phyloP scores from a whole-genome alignment of 805 yeast genomes.

The Zygoascus biomembranicola region DNA sequence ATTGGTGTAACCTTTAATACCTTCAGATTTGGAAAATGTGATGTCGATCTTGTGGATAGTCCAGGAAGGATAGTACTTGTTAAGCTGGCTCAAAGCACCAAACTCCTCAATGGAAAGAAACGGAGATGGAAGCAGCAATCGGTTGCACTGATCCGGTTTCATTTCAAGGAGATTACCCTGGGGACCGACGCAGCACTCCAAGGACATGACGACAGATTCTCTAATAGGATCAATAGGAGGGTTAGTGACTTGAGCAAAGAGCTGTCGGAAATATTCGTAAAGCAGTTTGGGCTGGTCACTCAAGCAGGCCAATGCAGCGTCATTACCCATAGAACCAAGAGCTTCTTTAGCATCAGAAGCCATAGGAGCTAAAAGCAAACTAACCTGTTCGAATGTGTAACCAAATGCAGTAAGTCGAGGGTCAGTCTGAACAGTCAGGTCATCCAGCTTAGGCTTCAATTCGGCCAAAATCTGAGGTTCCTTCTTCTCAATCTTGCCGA shows the following conservation, averaged over 20 bases:
- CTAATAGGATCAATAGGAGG: slow-evolving; percentile 99
- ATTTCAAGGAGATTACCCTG: slow-evolving; percentile 93
- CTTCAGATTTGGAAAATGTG: slow-evolving; percentile 77
- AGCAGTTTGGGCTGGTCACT: slow-evolving; percentile 85
- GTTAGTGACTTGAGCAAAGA: slow-evolving; percentile 96
- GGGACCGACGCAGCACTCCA: slow-evolving; percentile 97
- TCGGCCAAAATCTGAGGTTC: slow-evolving; percentile 21
- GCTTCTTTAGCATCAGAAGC: slow-evolving; percentile 88
- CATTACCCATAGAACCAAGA: slow-evolving; percentile 98
- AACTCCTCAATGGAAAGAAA: slow-evolving; percentile 67
- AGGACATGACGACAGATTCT: slow-evolving; percentile 93
- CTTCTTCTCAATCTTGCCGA: slow-evolving; percentile 45
- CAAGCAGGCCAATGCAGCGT: slow-evolving; percentile 88
- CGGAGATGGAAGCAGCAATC: slow-evolving; percentile 77
- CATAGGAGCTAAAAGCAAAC: slow-evolving; percentile 84
- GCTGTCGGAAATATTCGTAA: slow-evolving; percentile 90
- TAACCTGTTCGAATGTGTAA: slow-evolving; percentile 88
- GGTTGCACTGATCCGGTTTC: slow-evolving; percentile 86
- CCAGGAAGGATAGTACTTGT: slow-evolving; percentile 79
- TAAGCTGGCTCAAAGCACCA: slow-evolving; percentile 63
- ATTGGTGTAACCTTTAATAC: slow-evolving; percentile 74
- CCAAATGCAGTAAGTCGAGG: slow-evolving; percentile 82
- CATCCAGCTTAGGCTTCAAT: slow-evolving; percentile 16
- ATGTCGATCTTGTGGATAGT: slow-evolving; percentile 73
- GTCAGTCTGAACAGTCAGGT: slow-evolving; percentile 58